These are phyloP conservation scores for Atalantia buxifolia DNA, from an alignment of 345 rosid genomes.

Conservation along the genomic window DNA sequence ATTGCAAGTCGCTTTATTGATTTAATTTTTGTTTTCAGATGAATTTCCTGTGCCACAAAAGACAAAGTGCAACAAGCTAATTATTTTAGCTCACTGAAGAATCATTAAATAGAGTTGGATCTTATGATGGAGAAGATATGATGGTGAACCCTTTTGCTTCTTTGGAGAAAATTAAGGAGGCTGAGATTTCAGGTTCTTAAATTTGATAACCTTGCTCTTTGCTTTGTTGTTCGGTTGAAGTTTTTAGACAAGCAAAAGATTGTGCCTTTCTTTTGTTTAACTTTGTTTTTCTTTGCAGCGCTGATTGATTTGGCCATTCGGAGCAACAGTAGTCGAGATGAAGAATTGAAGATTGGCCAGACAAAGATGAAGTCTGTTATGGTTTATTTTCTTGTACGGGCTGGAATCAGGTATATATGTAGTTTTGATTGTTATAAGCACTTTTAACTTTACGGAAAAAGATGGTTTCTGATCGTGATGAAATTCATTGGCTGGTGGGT, in stretches of 20 bases:
- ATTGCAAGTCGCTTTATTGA: no score
- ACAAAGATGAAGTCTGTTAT: slow-evolving; percentile 95
- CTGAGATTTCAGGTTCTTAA: slow-evolving; percentile 50
- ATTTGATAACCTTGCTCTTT: slow-evolving; percentile 41
- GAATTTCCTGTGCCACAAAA: slow-evolving; percentile 91
- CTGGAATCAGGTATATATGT: slow-evolving; percentile 71
- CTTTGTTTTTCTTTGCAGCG: slow-evolving; percentile 35
- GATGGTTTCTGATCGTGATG: neutral
- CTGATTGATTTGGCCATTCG: slow-evolving; percentile 77
- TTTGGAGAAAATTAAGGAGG: slow-evolving; percentile 63
- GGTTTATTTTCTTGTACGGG: slow-evolving; percentile 93
- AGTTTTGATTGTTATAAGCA: neutral
- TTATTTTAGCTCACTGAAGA: slow-evolving; percentile 91
- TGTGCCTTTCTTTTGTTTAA: neutral
- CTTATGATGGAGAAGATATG: slow-evolving; percentile 90
- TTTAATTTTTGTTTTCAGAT: slow-evolving; percentile 37
- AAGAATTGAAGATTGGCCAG: slow-evolving; percentile 91
- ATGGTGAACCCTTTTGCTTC: slow-evolving; percentile 77
- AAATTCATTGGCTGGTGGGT: neutral
- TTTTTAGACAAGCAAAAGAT: neutral
- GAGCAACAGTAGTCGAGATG: slow-evolving; percentile 87
- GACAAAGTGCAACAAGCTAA: slow-evolving; percentile 36
- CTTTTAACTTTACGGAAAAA: neutral
- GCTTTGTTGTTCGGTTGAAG: slow-evolving; percentile 9
- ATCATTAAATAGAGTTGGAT: slow-evolving; percentile 84